These are phyloP conservation scores for Aeminium ludgeri DNA, from an alignment of 495 filamentous ascomycete genomes.

Conservation along the genomic window DNA sequence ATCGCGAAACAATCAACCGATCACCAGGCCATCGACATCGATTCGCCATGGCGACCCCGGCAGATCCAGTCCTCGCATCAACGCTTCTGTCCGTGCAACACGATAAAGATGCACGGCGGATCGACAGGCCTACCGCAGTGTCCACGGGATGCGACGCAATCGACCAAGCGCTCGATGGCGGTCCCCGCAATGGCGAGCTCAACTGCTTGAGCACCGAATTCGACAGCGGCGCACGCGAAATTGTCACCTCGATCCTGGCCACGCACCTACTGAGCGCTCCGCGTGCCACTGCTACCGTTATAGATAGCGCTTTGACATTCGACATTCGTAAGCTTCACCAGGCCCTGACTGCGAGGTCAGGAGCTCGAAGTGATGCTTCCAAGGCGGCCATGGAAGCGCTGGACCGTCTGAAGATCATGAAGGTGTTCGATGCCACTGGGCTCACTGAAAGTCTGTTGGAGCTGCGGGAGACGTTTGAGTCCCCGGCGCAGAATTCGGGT, in stretches of 20 bases:
- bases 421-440: slow-evolving; percentile 44
- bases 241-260: slow-evolving; percentile 10
- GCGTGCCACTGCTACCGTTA: slow-evolving; percentile 14
- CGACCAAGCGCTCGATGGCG: slow-evolving; percentile 20
- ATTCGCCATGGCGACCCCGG: slow-evolving; percentile 4
- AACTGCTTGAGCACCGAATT: slow-evolving; percentile 4
- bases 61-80: slow-evolving; percentile 15
- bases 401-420: slow-evolving; percentile 35
- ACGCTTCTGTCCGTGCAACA: no score
- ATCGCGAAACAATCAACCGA: no score
- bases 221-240: slow-evolving; percentile 1
- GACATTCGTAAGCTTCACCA: slow-evolving; percentile 11
- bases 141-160: slow-evolving; percentile 13
- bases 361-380: not conserved
- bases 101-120: slow-evolving; percentile 1
- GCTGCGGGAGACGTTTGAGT: slow-evolving; percentile 20
- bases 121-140: slow-evolving; percentile 1
- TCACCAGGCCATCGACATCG: no score
- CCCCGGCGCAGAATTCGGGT: not conserved
- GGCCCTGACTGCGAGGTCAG: slow-evolving; percentile 1
- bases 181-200: slow-evolving; percentile 9
- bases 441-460: slow-evolving; percentile 38
- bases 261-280: slow-evolving; percentile 15
- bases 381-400: slow-evolving; percentile 22
- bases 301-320: slow-evolving; percentile 22